Base-by-base conservation (phyloP, 2,329 filamentous ascomycete species). In the Venturia effusa region DNA sequence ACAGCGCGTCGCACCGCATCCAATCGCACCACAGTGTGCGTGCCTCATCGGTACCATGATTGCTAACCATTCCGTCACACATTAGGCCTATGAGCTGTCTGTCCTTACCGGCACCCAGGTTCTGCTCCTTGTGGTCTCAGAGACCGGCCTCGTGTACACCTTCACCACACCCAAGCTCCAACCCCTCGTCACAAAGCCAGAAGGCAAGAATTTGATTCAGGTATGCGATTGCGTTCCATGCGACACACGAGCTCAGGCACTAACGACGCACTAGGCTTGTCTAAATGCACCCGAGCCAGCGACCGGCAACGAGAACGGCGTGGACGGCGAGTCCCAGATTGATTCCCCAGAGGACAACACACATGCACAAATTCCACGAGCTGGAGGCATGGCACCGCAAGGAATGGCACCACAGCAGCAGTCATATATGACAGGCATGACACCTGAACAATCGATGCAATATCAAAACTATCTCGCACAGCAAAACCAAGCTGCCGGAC, bases 161-260 rank as follows among this genome's bases (percentile, higher is more conserved):
- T 97, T 97, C 77, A 97, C 93, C 67, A 99, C 94, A 19, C 94
- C 94, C 24, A 99, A 99, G 82, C 86, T 99, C 64, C 94, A 97
- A 79, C 94, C 94, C 67, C 86, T 99, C 63, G 94, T 97, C 70
- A 99, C 94, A 67, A 97, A 97, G 81, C 89, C 94, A 22, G 94
- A 97, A 79, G 94, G 94, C 80, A 99, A 99, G 85, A 99, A 99
- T 76, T 81, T 99, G 68, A 97, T 99, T 70, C 94, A 99, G 87
- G 94, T 97, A 84, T 68, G 85, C 71, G 59, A 61, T 62, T 45
- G 66, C 61, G 64, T 43, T 62, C 64, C 61, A 45, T 60, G 45
- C 41, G 40, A 54, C 40, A 43, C 51, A 37, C 4, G 27, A 57
- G 19, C 19, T 34, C 39, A 62, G 66, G 63, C 67, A 67, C 77